Evolutionary conservation across 2,329 filamentous ascomycete genomes (phyloP), one percentile per base, ranked within the genome.

Genomic region (Talaromyces islandicus): DNA sequence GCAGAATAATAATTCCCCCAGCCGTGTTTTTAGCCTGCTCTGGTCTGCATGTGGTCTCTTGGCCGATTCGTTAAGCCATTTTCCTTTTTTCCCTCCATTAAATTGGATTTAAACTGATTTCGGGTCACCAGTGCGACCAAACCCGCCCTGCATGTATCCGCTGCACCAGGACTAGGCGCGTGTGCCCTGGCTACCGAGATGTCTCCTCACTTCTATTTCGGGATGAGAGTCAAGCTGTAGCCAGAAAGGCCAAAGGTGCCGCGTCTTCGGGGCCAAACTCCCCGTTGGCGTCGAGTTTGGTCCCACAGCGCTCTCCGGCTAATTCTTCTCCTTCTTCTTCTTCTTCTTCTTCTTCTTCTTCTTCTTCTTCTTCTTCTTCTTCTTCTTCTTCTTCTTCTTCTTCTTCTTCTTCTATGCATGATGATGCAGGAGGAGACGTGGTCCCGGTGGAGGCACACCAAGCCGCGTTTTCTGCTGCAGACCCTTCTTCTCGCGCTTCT

Each of bases 171-270:
- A 80, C 84, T 50, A 79, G 80, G 67, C 83, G 85, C 70, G 80
- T 76, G 66, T 88, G 85, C 65, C 83, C 85, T 24, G 85, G 85
- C 7, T 88, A 88, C 67, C 80, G 85, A 64, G 85, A 88, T 64
- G 83, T 85, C 70, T 73, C 87, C 32, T 85, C 84, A 30, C 75
- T 88, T 60, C 83, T 87, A 80, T 88, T 88, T 69, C 83, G 85
- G 38, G 85, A 88, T 73, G 85, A 88, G 73, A 87, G 83, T 66
- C 81, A 78, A 65, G 84, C 86, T 66, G 84, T 87, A 29, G 25
- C 14, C 48, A 46, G 80, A 64, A 87, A 85, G 67, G 27, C 81
- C 77, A 71, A 83, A 76, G 80, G 79, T 77, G 21, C 21, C n/a
- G 43, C 43, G 43, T 46, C 19, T 46, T 46, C 43, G 43, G 21